These are phyloP conservation scores for Canariomyces notabilis DNA, from an alignment of 2,329 filamentous ascomycete species.

Conservation along the genomic window DNA sequence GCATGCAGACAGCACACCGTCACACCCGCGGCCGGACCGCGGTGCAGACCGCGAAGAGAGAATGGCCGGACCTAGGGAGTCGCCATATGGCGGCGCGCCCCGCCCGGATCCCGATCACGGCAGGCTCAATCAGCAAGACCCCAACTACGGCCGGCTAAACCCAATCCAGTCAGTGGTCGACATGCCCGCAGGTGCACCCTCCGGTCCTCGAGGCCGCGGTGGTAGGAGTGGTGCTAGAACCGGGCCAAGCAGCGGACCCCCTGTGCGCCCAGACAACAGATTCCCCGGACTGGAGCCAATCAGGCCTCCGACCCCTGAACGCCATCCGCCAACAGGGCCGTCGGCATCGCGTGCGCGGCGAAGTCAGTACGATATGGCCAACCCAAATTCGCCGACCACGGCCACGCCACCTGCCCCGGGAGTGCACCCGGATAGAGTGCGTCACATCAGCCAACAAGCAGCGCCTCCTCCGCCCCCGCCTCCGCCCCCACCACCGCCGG, in stretches of 20 bases:
- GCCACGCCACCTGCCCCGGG: constrained; percentile 20
- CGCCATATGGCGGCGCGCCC: constrained; percentile 25
- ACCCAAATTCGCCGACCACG: constrained; percentile 21
- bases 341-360: constrained; percentile 45
- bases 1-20: constrained; percentile 27
- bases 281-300: constrained; percentile 38
- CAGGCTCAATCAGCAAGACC: constrained; percentile 50
- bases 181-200: constrained; percentile 53
- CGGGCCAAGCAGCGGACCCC: constrained; percentile 33
- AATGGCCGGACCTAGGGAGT: constrained; percentile 15
- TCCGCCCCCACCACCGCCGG: constrained; percentile 19
- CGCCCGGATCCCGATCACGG: constrained; percentile 47
- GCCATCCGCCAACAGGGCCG: constrained; percentile 49
- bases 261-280: constrained; percentile 39
- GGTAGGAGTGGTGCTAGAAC: constrained; percentile 32
- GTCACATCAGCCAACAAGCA: constrained; percentile 31
- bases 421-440: constrained; percentile 40
- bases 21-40: constrained; percentile 27
- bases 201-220: constrained; percentile 40
- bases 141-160: constrained; percentile 59
- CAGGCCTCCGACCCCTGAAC: constrained; percentile 44
- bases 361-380: constrained; percentile 35
- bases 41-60: constrained; percentile 37
- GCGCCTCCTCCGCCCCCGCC: constrained; percentile 16
- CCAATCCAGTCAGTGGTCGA: constrained; percentile 41